Evolutionary conservation across 2,329 filamentous ascomycete species (phyloP).

Genomic region (Pseudogymnoascus sp.): DNA sequence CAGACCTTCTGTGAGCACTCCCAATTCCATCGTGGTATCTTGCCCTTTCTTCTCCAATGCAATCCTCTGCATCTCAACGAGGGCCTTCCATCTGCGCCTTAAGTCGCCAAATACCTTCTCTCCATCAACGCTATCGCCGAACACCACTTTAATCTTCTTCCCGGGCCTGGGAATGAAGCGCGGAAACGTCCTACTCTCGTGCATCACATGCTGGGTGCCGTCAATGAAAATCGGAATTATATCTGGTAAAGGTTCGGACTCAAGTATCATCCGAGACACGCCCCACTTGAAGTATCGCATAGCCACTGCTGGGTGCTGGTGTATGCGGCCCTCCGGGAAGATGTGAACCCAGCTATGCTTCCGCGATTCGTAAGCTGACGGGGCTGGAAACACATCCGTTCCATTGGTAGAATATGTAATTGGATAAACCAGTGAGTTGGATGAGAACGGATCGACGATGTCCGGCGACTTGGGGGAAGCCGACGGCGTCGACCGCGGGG

Average conservation of each 20-base stretch:
- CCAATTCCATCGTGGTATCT: conserved; percentile 36
- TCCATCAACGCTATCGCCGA: conserved; percentile 68
- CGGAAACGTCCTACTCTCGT: conserved; percentile 70
- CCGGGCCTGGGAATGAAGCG: conserved; percentile 70
- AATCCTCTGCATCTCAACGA: conserved; percentile 47
- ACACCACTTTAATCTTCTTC: conserved; percentile 61
- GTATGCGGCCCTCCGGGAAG: conserved; percentile 90
- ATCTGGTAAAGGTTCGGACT: conserved; percentile 77
- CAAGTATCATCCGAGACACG: conserved; percentile 79
- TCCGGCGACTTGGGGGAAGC: conserved; percentile 21
- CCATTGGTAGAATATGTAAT: conserved; percentile 56
- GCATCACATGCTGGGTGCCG: conserved; percentile 80
- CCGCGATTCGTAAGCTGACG: conserved; percentile 61
- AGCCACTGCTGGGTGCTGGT: conserved; percentile 69
- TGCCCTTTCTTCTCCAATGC: conserved; percentile 30
- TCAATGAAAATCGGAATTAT: conserved; percentile 93
- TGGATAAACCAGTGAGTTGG: conserved; percentile 25
- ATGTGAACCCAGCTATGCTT: conserved; percentile 84
- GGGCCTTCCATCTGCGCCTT: conserved; percentile 61
- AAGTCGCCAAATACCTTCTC: conserved; percentile 71
- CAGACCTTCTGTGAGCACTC: conserved; percentile 55
- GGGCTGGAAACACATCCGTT: conserved; percentile 56
- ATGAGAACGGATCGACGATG: conserved; percentile 47
- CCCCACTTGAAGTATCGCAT: conserved; percentile 99
- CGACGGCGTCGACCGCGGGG: conserved; percentile 11